Base-by-base conservation (phyloP, 257 asterid species). In the Rhazya stricta region DNA sequence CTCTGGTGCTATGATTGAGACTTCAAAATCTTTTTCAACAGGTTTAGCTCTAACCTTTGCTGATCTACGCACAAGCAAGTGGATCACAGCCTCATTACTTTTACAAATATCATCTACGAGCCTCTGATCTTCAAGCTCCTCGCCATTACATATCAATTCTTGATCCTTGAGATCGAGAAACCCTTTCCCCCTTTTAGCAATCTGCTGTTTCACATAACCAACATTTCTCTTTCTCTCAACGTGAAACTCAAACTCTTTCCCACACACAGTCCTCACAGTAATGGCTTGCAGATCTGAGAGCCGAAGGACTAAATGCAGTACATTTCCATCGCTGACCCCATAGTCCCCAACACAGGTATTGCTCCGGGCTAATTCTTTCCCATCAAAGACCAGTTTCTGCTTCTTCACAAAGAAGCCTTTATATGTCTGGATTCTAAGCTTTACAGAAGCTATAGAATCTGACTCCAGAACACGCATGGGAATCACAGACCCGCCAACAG, bases 91-190 rank as follows among this genome's bases (percentile, higher is more conserved):
- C 48, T 79, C 88, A n/a, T 85, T 79, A 76, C 80, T 83, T 71
- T 63, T 85, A 42, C 93, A 89, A 46, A 90, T 82, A 81, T 90
- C 96, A 45, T 86, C 89, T 72, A 92, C 76, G 63, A 88, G 80
- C 71, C 90, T 85, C 83, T 89, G 92, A 77, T 90, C 98, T 79
- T 92, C 97, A 42, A 92, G 91, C 81, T 85, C 94, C 84, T 88
- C 92, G 15, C 84, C 91, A 78, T 90, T 85, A 70, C 86, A 83
- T 53, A 88, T 78, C 81, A 90, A 77, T 77, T 87, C 90, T 60
- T 86, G 92, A 75, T 87, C 89, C 77, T 80, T 81, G 16, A 85
- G 92, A 76, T 87, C 74, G 27, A 78, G 58, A 82, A 83, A 54
- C 7, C 81, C 87, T 41, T 78, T 74, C 72, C 82, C 91, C 79